Conservation (phyloP, 352 stramenopile species). For the Phytophthora tentaculata region DNA sequence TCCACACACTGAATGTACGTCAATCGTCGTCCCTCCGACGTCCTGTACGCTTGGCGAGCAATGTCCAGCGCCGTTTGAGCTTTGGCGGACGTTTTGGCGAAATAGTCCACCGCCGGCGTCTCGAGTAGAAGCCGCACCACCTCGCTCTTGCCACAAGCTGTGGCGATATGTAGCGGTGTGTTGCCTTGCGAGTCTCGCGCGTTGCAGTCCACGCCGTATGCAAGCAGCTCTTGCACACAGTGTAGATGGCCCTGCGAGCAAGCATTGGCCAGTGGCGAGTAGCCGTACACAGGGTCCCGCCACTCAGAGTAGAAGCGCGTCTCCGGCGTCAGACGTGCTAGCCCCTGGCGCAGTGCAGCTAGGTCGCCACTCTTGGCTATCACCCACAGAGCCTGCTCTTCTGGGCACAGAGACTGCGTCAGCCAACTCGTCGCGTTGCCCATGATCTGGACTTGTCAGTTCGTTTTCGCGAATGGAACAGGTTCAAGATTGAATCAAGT, state of each 20-base stretch:
- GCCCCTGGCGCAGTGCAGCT: constrained; percentile 48
- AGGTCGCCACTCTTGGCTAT: constrained; percentile 78
- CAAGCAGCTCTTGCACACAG: constrained; percentile 66
- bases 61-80: constrained; percentile 75
- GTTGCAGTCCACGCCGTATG: constrained; percentile 63
- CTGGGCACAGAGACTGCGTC: constrained; percentile 68
- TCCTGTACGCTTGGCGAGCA: constrained; percentile 61
- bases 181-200: constrained; percentile 62
- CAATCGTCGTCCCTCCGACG: constrained; percentile 40
- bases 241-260: constrained; percentile 63
- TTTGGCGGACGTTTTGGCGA: constrained; percentile 57
- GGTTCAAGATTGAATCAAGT: constrained; percentile 8
- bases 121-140: constrained; percentile 73
- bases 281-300: constrained; percentile 63
- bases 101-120: constrained; percentile 53
- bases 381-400: constrained; percentile 81
- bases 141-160: constrained; percentile 63
- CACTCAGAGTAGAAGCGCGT: constrained; percentile 78
- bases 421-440: constrained; percentile 81
- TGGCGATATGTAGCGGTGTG: constrained; percentile 74
- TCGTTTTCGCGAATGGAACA: constrained; percentile 15
- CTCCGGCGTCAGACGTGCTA: constrained; percentile 59
- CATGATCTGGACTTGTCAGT: constrained; percentile 40
- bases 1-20: constrained; percentile 77
- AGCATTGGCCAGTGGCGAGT: constrained; percentile 74